Evolutionary conservation across 2,329 filamentous ascomycete species (phyloP).

Genomic region (Neurospora crassa): DNA sequence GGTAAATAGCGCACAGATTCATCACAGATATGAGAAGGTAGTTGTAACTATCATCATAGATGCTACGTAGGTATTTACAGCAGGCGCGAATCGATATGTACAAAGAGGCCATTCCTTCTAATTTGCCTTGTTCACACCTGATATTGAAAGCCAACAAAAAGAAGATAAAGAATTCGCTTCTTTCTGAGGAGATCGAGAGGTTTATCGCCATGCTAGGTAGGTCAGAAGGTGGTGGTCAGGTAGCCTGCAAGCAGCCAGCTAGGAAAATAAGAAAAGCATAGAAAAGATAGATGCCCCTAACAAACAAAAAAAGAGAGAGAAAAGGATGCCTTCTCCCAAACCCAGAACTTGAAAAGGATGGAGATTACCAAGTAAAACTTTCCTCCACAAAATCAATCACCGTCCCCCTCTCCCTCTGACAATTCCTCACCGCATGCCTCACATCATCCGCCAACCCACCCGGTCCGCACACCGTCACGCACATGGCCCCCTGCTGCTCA

Average conservation of each 20-base stretch:
- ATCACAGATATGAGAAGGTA: neutral
- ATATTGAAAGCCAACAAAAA: neutral
- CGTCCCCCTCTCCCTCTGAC: constrained; percentile 44
- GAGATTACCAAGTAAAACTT: constrained; percentile 55
- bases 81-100: neutral
- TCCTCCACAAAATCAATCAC: constrained; percentile 71
- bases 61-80: neutral
- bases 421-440: constrained; percentile 53
- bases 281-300: neutral
- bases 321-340: neutral
- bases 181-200: neutral
- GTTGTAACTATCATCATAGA: neutral
- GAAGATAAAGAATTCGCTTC: neutral
- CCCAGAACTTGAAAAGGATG: neutral
- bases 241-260: neutral
- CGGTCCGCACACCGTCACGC: constrained; percentile 71
- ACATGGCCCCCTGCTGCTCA: constrained; percentile 79
- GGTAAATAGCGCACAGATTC: neutral
- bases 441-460: constrained; percentile 70
- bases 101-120: neutral
- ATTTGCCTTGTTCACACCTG: neutral
- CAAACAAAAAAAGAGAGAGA: neutral
- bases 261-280: neutral
- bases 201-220: neutral
- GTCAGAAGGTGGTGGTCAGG: neutral